Base-by-base conservation (phyloP, 768 basidiomycete species). In the Naganishia vaughanmartiniae region DNA sequence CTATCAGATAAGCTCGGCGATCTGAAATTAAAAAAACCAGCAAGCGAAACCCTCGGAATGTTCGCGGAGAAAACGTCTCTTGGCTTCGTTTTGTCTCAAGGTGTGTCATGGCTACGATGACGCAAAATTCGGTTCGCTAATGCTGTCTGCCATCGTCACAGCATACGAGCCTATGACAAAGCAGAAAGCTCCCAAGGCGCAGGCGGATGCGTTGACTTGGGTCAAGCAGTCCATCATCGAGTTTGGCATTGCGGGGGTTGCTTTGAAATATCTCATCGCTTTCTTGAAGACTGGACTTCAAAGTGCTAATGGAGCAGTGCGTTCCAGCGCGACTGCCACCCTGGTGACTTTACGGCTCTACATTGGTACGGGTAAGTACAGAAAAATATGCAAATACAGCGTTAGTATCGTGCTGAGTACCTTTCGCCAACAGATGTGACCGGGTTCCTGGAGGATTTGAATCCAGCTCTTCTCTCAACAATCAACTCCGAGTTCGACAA, bases 121-220 rank as follows among this genome's bases (percentile, higher is more conserved):
- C 36, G 17, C 4, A 21, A 51, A 2, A 21, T 33, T 19, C 17
- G 31, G 24, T 66, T 65, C 66, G 70, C 66, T 67, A 69, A 45
- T 77, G 68, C 68, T 73, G 39, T 67, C 53, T 58, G 69, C 17
- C 2, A 46, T 10, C 17, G 2, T 45, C 26, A 0, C 72, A 96
- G 96, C 88, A 0, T 99, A 96, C 78, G 96, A 97, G 28, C 90
- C 95, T 0, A 83, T 99, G 76, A 87, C 87, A 33, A 96, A 94
- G 81, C 93, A 93, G 79, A 99, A 99, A 79, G 95, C 96, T 3
- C 95, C 96, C 0, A 99, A 98, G 82, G 92, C 93, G 53, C 85
- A 97, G 39, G 92, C 93, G 0, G 96, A 99, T 78, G 89, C 93
- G 1, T 81, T 94, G 56, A 82, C 84, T 30, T 98, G 95, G 93